Conservation (phyloP, 495 filamentous ascomycete species). For the Xylaria palmicola region DNA sequence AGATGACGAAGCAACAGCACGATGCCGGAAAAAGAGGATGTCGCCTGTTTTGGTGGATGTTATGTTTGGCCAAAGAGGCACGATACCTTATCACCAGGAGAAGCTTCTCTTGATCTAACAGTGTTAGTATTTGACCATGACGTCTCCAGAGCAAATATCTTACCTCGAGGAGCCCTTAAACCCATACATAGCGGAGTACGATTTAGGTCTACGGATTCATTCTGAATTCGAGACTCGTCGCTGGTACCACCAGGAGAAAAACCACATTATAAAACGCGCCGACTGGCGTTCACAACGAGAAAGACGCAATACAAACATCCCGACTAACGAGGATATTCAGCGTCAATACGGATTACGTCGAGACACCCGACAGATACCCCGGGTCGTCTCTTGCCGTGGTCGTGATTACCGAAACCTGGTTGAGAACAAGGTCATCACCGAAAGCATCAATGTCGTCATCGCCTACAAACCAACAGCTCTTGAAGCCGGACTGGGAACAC, state of each 20-base stretch:
- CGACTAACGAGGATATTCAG: slow-evolving; percentile 4
- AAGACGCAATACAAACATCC: slow-evolving; percentile 1
- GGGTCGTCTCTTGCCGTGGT: not conserved
- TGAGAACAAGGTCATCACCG: slow-evolving; percentile 7
- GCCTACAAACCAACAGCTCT: not conserved
- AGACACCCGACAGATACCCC: slow-evolving; percentile 7
- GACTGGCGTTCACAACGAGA: slow-evolving; percentile 16
- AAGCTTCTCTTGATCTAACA: not conserved
- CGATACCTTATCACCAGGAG: not conserved
- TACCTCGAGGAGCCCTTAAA: slow-evolving; percentile 14
- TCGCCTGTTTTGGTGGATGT: not conserved
- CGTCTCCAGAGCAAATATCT: slow-evolving; percentile 1
- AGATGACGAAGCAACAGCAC: not conserved
- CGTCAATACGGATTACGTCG: not conserved
- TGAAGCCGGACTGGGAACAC: slow-evolving; percentile 1
- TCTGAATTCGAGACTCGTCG: slow-evolving; percentile 8
- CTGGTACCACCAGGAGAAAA: slow-evolving; percentile 6
- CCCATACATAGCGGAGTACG: slow-evolving; percentile 9
- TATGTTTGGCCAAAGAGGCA: not conserved
- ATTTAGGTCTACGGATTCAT: not conserved
- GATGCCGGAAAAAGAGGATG: not conserved
- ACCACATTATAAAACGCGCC: not conserved
- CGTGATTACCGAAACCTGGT: slow-evolving; percentile 5
- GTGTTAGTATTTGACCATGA: slow-evolving; percentile 6
- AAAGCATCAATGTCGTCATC: slow-evolving; percentile 21